Evolutionary conservation across 1,284 basidiomycete species (phyloP), one percentile per base, ranked within the genome.

Genomic region (Ustilago tritici): DNA sequence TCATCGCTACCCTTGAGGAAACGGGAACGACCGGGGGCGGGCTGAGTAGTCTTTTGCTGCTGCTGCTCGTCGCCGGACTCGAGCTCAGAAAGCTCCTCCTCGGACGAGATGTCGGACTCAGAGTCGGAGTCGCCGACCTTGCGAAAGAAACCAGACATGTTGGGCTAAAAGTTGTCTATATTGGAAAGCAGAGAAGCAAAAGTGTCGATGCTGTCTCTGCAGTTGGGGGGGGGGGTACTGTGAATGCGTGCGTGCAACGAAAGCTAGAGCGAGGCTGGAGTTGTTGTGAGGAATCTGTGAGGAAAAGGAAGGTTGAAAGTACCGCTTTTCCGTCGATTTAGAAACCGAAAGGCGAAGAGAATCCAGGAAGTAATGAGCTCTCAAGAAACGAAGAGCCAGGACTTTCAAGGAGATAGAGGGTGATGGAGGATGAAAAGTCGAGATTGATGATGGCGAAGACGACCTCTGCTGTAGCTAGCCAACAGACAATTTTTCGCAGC

Each of bases 121-220:
- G 82, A 84, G 78, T 85, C 84, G 54, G 84, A 85, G 65, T 84
- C 82, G 65, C 80, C 79, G 60, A 76, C 79, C 56, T 71, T 76
- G 55, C 84, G 84, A 79, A 85, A 85, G 76, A 85, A 85, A 57
- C 82, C 78, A 67, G 83, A 85, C 84, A 85, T 85, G 55, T 55
- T 68, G 65, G 32, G 19, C 52, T 28, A 5, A 40, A 50, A 34
- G 23, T 50, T 47, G 17, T 61, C 35, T 49, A 34, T 31, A 34
- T 5, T 3, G 38, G 32, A 34, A 28, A 57, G 65, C 70, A 73
- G 70, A 67, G 68, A 67, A 68, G 71, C 66, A 59, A 34, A 14
- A 47, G 23, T 50, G 49, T 52, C 7, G 28, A 50, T 36, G 65
- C 71, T 64, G 31, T 53, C 64, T 66, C 71, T 67, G 63, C 65